Base-by-base conservation (phyloP, 257 asterid genomes). In the Cynanchum wilfordii region DNA sequence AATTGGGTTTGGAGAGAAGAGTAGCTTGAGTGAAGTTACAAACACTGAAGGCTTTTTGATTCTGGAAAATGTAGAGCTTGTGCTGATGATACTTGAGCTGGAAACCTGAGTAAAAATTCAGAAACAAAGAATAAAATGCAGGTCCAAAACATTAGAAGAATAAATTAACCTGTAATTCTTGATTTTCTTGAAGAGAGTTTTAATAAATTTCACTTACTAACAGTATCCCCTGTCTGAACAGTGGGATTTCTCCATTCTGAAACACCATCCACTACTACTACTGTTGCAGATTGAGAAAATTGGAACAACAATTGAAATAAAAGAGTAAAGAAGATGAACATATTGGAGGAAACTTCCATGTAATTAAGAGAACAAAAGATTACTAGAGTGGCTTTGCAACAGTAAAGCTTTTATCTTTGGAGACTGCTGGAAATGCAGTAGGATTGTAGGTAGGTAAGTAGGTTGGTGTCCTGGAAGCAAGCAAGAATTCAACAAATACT, bases 11-110 rank as follows among this genome's bases (percentile, higher is more conserved):
- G 45, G 89, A 86, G 78, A 94, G 87, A 81, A 91, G 72, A 27
- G 98, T 84, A 68, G 99, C 96, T 79, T 85, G 89, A 82, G 86
- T 78, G 86, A 91, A 89, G 80, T 91, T 87, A 90, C 99, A 94
- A 77, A 68, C 68, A 60, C 78, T 75, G 83, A 87, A 94, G 19
- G 99, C 96, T 67, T 76, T 76, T 62, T 81, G 78, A 79, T 76
- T 94, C 97, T 87, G 71, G 96, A 94, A 94, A 85, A 94, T 88
- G 93, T 82, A 94, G 84, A 94, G 87, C 50, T 76, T 86, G 89
- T 84, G 86, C 71, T 86, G 79, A 79, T 82, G 79, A 79, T 82
- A 72, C 75, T 90, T 89, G 76, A 85, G 91, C 92, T 84, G 88
- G 79, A 93, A 93, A 84, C 88, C 98, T 93, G 85, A 27, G 19